Evolutionary conservation across 202 grass and related monocot genomes (phyloP), one percentile per base, ranked within the genome.

Genomic region (Alloteropsis angusta): DNA sequence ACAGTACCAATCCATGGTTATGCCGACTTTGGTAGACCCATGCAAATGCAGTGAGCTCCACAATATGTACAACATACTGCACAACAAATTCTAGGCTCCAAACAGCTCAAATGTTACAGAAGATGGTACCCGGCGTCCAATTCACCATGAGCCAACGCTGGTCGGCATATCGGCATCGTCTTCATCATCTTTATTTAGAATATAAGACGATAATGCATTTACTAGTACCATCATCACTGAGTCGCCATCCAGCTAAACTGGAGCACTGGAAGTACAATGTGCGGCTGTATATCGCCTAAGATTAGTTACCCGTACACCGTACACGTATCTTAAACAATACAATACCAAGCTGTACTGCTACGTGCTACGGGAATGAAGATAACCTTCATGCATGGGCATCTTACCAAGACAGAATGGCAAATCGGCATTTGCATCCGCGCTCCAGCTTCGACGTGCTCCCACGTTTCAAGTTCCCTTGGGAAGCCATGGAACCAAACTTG

Each of bases 391-490:
- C 47, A 54, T 28, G 61, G 30, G 19, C n/a, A 65, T 39, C 43
- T 22, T 14, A 15, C 22, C 59, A 35, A 49, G 26, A 14, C 30
- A 62, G 32, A 58, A 58, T 58, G 30, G 18, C 60, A 17, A 45
- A 49, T 53, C 60, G 7, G 75, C 36, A 30, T 67, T 15, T 1
- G 61, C 28, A 25, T 79, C 41, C 3, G 39, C 3, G 39, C 39
- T 59, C 28, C 42, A 60, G 54, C 45, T 65, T 54, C 46, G 37
- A 74, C 80, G 70, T 74, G 80, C 70, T 23, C 22, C 18, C 69
- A 82, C 80, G 80, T 65, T 25, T 23, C 69, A 65, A 71, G 70
- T 56, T 38, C 12, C 39, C 60, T 23, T 4, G n/a, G 42, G 16
- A 56, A 68, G 76, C 35, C 26, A 13, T 23, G 45, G 45, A 70